phyloP scores from a whole-genome alignment of 1,284 basidiomycete genomes.

The Porogramme epimiltina region DNA sequence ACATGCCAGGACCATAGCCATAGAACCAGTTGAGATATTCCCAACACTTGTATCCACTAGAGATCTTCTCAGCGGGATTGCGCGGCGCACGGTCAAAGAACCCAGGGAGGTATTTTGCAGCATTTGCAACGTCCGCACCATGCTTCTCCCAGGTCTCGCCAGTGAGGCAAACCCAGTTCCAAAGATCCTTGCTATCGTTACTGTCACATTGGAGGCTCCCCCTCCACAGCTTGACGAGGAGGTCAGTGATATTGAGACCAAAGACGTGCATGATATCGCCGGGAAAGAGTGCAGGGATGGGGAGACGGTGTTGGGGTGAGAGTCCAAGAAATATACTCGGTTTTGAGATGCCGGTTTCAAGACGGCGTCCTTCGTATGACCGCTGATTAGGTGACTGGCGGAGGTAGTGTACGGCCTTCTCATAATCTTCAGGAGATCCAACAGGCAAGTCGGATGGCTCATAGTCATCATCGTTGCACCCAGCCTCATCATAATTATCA shows the following conservation, averaged over 20 bases:
- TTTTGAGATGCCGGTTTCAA: not conserved
- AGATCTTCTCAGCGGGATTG: slow-evolving; percentile 31
- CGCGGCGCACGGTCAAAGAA: slow-evolving; percentile 30
- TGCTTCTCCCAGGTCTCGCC: slow-evolving; percentile 34
- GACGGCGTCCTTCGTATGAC: not conserved
- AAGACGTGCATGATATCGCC: slow-evolving; percentile 41
- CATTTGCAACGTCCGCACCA: slow-evolving; percentile 26
- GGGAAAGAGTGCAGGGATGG: slow-evolving; percentile 31
- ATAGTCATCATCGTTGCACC: slow-evolving; percentile 9
- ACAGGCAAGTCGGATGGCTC: not conserved
- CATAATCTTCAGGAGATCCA: slow-evolving; percentile 1
- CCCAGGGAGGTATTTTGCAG: slow-evolving; percentile 22
- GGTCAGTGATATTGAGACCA: slow-evolving; percentile 30
- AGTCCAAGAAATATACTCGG: slow-evolving; percentile 4
- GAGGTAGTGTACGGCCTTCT: not conserved
- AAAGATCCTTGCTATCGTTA: slow-evolving; percentile 25
- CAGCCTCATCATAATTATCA: not conserved
- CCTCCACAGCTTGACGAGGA: slow-evolving; percentile 35
- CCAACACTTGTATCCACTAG: slow-evolving; percentile 33
- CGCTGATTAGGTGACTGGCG: slow-evolving; percentile 31
- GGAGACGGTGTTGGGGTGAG: not conserved
- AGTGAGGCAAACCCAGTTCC: slow-evolving; percentile 36
- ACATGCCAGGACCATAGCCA: slow-evolving; percentile 20
- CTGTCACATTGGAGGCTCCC: slow-evolving; percentile 26
- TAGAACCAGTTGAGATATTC: slow-evolving; percentile 27